These are phyloP conservation scores for Thamnidium elegans DNA, from an alignment of 192 early-diverging fungal genomes.

Conservation along the genomic window DNA sequence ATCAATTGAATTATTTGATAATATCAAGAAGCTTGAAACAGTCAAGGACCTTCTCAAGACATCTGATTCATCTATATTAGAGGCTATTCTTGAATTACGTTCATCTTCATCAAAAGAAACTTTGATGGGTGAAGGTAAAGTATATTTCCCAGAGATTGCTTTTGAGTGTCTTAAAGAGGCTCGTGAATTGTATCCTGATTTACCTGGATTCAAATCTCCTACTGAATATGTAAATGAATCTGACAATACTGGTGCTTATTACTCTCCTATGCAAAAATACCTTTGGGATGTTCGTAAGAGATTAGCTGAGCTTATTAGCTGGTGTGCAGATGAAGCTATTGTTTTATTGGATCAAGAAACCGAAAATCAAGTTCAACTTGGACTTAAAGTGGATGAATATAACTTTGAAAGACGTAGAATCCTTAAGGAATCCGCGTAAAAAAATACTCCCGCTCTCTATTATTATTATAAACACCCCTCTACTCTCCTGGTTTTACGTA, in stretches of 20 bases:
- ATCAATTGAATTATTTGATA: slow-evolving; percentile 6
- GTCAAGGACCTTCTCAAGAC: slow-evolving; percentile 23
- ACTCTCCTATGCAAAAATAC: slow-evolving; percentile 34
- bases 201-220: slow-evolving; percentile 28
- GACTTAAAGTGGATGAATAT: slow-evolving; percentile 19
- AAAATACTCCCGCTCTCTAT: no score
- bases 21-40: slow-evolving; percentile 4
- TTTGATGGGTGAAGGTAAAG: slow-evolving; percentile 11
- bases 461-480: no score
- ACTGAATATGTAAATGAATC: slow-evolving; percentile 19
- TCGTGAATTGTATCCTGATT: slow-evolving; percentile 23
- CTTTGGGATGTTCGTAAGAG: slow-evolving; percentile 35
- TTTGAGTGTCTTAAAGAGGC: slow-evolving; percentile 33
- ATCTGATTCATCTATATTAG: slow-evolving; percentile 24
- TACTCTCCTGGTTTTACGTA: no score
- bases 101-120: slow-evolving; percentile 4
- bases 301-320: slow-evolving; percentile 19
- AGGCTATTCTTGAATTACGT: slow-evolving; percentile 35
- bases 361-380: slow-evolving; percentile 7
- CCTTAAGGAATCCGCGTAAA: slow-evolving; percentile 2
- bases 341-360: slow-evolving; percentile 4
- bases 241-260: slow-evolving; percentile 35
- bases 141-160: slow-evolving; percentile 38
- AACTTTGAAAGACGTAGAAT: slow-evolving; percentile 36
- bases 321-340: slow-evolving; percentile 26